Evolutionary conservation across 78 protist species (phyloP).

Genomic region (Isochrysis galbana): DNA sequence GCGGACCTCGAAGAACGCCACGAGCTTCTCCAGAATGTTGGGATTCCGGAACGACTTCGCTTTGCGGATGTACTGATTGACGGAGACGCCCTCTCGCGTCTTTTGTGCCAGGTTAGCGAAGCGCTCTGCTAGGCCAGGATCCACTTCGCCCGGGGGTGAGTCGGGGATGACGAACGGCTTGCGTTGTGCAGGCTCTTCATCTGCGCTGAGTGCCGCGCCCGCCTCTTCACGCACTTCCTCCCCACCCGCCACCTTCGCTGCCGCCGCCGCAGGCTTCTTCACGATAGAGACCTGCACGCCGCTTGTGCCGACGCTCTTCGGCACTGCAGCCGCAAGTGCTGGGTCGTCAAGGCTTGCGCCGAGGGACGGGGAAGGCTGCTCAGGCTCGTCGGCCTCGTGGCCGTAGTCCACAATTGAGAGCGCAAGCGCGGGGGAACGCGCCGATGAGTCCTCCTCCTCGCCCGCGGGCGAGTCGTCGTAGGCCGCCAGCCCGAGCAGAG

Average conservation of each 20-base stretch:
- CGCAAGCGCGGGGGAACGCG: background rate
- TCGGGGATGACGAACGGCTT: background rate
- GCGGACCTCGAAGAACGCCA: background rate
- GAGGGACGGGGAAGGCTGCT: background rate
- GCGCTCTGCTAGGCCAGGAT: background rate
- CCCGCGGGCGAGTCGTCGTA: background rate
- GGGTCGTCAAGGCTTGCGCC: background rate
- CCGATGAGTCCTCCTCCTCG: background rate
- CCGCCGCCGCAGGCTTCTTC: background rate
- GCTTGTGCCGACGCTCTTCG: background rate
- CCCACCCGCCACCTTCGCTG: background rate
- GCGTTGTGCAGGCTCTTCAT: background rate
- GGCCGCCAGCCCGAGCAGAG: background rate
- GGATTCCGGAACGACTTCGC: background rate
- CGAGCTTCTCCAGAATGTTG: background rate
- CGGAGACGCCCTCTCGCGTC: background rate
- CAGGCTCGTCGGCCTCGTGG: background rate
- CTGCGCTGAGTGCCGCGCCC: background rate
- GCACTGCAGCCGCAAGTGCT: background rate
- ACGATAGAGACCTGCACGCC: background rate
- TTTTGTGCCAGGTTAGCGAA: background rate
- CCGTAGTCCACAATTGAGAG: background rate
- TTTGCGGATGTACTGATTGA: background rate
- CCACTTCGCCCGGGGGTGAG: background rate
- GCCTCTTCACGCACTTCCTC: background rate